Percentiles rank a stretch among this genome's conserved stretches.
Evolutionary conservation across 1,284 basidiomycete genomes (phyloP).

Genomic region (Leccinum ponderosum): DNA sequence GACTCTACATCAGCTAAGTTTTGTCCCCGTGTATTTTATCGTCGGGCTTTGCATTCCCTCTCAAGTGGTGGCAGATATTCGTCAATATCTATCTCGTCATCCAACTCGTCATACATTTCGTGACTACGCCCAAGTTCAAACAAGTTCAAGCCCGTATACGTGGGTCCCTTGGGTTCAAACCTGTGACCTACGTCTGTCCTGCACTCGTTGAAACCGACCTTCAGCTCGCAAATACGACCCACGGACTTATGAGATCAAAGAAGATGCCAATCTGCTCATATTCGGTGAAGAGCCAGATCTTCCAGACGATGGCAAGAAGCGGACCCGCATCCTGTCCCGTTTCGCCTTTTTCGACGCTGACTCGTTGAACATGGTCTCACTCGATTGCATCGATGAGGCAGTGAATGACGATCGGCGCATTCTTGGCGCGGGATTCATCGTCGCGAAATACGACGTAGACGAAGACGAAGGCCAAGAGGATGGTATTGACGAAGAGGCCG

Average conservation of each 20-base stretch:
- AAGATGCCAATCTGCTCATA: conserved; percentile 32
- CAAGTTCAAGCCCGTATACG: too few species aligned
- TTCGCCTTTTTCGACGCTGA: conserved; percentile 43
- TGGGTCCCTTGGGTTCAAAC: too few species aligned
- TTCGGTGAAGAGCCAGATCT: conserved; percentile 35
- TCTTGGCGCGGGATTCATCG: conserved; percentile 39
- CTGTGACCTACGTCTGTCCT: too few species aligned
- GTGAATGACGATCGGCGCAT: conserved; percentile 16
- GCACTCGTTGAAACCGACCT: too few species aligned
- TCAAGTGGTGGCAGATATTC: too few species aligned
- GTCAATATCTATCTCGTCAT: too few species aligned
- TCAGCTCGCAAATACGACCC: conserved; percentile 28
- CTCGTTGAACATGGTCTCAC: conserved; percentile 26
- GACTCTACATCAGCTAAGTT: too few species aligned
- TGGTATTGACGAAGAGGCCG: conserved; percentile 29
- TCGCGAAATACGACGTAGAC: conserved; percentile 37
- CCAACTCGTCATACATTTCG: too few species aligned
- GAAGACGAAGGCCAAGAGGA: conserved; percentile 48
- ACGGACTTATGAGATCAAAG: conserved; percentile 31
- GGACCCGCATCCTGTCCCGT: conserved; percentile 38
- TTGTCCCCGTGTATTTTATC: too few species aligned
- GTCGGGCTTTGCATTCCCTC: too few species aligned
- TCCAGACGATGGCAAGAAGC: conserved; percentile 29
- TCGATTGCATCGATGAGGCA: conserved; percentile 6
- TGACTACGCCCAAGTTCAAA: too few species aligned